Evolutionary conservation across 495 filamentous ascomycete species (phyloP).

Genomic region (Gamarada debralockiae): DNA sequence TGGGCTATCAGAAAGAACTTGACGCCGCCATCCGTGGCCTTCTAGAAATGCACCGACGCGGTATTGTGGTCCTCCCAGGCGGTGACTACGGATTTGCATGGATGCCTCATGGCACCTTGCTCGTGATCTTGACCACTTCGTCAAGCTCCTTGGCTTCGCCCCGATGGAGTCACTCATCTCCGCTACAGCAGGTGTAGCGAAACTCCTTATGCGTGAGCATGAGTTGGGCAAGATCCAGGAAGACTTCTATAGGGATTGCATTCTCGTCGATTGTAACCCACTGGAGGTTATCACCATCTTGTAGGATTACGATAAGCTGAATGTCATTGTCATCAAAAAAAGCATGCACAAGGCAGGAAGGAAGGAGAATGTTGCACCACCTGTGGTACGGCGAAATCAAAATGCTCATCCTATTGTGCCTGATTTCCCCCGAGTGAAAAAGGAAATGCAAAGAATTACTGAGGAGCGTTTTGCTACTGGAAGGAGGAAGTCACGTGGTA

Average conservation of each 20-base stretch:
- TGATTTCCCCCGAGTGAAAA: constrained; percentile 20
- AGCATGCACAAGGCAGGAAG: constrained; percentile 39
- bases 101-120: constrained; percentile 49
- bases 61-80: constrained; percentile 43
- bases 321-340: constrained; percentile 47
- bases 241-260: constrained; percentile 45
- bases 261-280: constrained; percentile 47
- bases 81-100: constrained; percentile 53
- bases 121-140: constrained; percentile 45
- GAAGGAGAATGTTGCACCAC: constrained; percentile 31
- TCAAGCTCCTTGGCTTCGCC: constrained; percentile 47
- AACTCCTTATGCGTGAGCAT: constrained; percentile 45
- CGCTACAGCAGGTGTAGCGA: constrained; percentile 43
- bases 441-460: constrained; percentile 23
- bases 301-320: constrained; percentile 43
- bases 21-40: constrained; percentile 36
- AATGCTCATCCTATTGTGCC: constrained; percentile 15
- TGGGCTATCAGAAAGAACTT: constrained; percentile 42
- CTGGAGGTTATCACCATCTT: constrained; percentile 41
- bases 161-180: constrained; percentile 44
- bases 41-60: constrained; percentile 44
- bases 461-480: too few species aligned
- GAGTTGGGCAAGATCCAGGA: constrained; percentile 44
- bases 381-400: constrained; percentile 11
- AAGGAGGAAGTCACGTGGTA: too few species aligned